Evolutionary conservation across 1,139 yeast genomes (phyloP).

Genomic region (Nakaseomyces sp.): DNA sequence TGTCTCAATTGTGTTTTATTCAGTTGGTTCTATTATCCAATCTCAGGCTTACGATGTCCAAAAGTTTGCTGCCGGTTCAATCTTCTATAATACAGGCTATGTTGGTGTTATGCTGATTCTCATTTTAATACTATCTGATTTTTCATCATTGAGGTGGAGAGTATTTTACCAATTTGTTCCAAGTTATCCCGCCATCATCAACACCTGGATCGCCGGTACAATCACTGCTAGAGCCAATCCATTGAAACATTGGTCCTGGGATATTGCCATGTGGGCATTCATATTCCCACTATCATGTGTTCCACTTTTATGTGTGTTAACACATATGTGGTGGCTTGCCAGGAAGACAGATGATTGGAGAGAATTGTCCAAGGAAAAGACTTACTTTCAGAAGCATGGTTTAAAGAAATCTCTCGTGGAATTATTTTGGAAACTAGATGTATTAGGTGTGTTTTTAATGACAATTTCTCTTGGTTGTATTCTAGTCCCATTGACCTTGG

Average conservation of each 20-base stretch:
- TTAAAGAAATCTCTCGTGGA: constrained; percentile 18
- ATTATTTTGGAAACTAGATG: constrained; percentile 44
- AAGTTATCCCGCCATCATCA: constrained; percentile 61
- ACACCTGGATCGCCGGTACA: constrained; percentile 68
- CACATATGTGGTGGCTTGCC: constrained; percentile 52
- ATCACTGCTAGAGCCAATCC: constrained; percentile 35
- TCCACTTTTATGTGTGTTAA: constrained; percentile 46
- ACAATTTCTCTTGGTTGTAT: constrained; percentile 47
- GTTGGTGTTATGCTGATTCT: constrained; percentile 53
- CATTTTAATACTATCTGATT: constrained; percentile 54
- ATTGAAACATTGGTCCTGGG: constrained; percentile 53
- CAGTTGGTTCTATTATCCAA: constrained; percentile 62
- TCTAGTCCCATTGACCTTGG: constrained; percentile 43
- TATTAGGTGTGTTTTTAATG: constrained; percentile 44
- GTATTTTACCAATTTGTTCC: constrained; percentile 54
- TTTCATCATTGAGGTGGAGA: constrained; percentile 64
- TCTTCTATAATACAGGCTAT: constrained; percentile 61
- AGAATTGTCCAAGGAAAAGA: constrained; percentile 16
- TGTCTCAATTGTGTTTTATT: constrained; percentile 50
- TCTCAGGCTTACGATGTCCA: constrained; percentile 58
- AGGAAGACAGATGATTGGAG: constrained; percentile 37
- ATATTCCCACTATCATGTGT: constrained; percentile 56
- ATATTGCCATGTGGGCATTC: constrained; percentile 75
- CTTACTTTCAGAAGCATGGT: constrained; percentile 28
- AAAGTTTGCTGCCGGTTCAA: constrained; percentile 65